Evolutionary conservation across 352 stramenopile species (phyloP), one percentile per base, ranked within the genome.

Genomic region (Phytophthora hibernalis): DNA sequence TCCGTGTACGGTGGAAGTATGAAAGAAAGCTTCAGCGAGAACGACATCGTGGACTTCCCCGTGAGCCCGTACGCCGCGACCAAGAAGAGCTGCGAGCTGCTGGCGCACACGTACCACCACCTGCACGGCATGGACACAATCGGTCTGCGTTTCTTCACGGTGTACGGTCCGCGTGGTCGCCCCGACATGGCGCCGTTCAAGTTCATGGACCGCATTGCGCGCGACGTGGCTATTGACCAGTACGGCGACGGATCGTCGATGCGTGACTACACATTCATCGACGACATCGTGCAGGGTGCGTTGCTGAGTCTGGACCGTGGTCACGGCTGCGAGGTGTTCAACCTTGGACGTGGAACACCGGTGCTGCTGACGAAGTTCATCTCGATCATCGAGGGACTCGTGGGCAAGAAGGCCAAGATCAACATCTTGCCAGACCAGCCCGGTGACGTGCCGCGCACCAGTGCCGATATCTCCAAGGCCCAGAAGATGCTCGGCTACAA

Each of bases 181-280:
- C 97, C 97, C 12, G 98, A 99, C 74, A 99, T 99, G 97, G 97
- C 97, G 10, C 96, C 97, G 33, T 99, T 98, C 85, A 99, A 98
- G 86, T 99, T 99, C 64, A 98, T 99, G 80, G 93, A 99, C 74
- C 80, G 92, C 35, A 94, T 99, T 18, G 92, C 82, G 16, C 79
- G 87, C 18, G 97, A 92, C 37, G 54, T 96, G 24, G 71, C 94
- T 40, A 98, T 99, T 37, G 91, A 99, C 60, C 95, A 99, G 79
- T 99, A 98, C 79, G 97, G 97, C 33, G 96, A 99, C 71, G 97
- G 97, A 26, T 93, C 79, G 8, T 98, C 93, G 9, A 96, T 79
- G 49, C 81, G 97, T 35, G 97, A 99, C 76, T 99, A 99, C 83
- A 99, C 97, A 11, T 99, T 98, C 78, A 98, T 99, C 54, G 90